A percentile compares a stretch with the other conserved stretches of the same genome.
Conservation (phyloP, 2,329 filamentous ascomycete genomes). For the Cryphonectria japonica region DNA sequence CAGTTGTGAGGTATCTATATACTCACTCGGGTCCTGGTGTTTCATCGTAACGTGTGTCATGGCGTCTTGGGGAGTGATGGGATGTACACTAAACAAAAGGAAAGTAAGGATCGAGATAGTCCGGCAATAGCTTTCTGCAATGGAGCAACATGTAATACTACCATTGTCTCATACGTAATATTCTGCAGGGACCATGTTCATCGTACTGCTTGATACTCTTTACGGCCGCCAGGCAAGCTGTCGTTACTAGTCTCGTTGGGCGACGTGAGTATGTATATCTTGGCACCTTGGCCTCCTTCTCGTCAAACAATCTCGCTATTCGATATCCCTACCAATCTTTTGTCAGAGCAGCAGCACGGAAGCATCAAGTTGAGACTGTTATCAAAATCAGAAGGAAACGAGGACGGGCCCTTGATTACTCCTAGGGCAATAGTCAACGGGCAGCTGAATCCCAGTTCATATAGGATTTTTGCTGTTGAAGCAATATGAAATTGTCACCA, state of each 20-base stretch:
- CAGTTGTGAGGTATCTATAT: constrained; percentile 50
- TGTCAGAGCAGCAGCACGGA: no score
- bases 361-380: no score
- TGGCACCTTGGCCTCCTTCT: neutral
- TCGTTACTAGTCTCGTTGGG: neutral
- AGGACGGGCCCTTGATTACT: neutral
- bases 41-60: neutral
- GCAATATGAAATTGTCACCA: neutral
- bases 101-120: neutral
- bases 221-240: neutral
- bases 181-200: neutral
- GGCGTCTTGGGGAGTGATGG: neutral
- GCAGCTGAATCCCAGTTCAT: neutral
- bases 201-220: neutral
- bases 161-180: neutral
- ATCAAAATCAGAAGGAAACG: neutral
- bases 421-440: neutral
- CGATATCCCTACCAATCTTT: no score
- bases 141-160: neutral
- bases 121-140: neutral
- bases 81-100: neutral
- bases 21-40: no score
- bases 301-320: neutral
- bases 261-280: neutral
- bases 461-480: neutral